Evolutionary conservation across 2,329 filamentous ascomycete species (phyloP).

Genomic region (Claviceps maximensis): DNA sequence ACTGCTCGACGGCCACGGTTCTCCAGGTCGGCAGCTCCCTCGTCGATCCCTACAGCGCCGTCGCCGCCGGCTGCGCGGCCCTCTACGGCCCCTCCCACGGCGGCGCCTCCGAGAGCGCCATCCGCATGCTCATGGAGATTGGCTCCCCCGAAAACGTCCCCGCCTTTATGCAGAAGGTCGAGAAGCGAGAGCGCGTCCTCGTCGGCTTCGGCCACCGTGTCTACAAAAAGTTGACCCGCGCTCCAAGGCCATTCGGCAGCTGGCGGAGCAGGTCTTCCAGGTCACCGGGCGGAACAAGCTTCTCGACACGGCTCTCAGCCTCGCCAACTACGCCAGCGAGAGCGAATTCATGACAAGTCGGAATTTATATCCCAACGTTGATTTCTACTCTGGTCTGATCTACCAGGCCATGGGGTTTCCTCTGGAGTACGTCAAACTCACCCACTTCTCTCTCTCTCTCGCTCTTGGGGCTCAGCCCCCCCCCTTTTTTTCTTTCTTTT

Average conservation of each 20-base stretch:
- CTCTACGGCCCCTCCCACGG: constrained; percentile 45
- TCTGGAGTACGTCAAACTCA: constrained; percentile 22
- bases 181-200: constrained; percentile 35
- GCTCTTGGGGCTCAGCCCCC: no score
- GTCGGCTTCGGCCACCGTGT: constrained; percentile 44
- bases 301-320: constrained; percentile 32
- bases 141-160: constrained; percentile 37
- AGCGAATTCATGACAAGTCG: constrained; percentile 35
- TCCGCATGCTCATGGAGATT: constrained; percentile 39
- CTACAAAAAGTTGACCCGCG: constrained; percentile 42
- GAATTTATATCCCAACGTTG: constrained; percentile 37
- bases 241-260: constrained; percentile 32
- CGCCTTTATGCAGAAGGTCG: constrained; percentile 34
- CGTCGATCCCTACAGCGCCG: constrained; percentile 41
- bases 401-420: constrained; percentile 41
- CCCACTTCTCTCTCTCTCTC: no score
- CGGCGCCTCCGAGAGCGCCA: constrained; percentile 44
- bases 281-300: constrained; percentile 38
- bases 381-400: constrained; percentile 38
- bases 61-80: constrained; percentile 38
- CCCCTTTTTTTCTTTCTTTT: not conserved
- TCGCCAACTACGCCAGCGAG: constrained; percentile 31
- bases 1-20: constrained; percentile 41
- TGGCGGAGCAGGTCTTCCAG: constrained; percentile 35
- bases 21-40: constrained; percentile 42